Percentiles rank a stretch among this genome's conserved stretches.
phyloP scores from a whole-genome alignment of 768 basidiomycete species.

The Hericium alpestre region DNA sequence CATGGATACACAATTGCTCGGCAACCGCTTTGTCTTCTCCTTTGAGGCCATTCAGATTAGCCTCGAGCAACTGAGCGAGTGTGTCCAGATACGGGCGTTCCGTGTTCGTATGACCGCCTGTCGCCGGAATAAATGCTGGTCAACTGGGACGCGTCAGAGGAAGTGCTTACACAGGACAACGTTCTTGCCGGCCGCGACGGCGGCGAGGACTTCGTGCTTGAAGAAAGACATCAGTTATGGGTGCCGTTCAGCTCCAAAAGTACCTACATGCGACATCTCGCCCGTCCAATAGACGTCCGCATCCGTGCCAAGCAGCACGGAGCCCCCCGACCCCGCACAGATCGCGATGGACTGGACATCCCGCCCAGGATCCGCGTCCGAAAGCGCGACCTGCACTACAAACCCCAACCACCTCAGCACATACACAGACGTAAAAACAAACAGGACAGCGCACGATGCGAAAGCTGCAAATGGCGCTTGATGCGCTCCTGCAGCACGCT shows the following conservation, averaged over 20 bases:
- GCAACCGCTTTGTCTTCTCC: slow-evolving; percentile 18
- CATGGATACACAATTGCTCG: slow-evolving; percentile 42
- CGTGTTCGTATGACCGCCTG: slow-evolving; percentile 89
- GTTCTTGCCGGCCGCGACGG: slow-evolving; percentile 63
- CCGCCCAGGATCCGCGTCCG: too few species aligned
- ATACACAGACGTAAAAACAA: too few species aligned
- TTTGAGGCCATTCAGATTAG: slow-evolving; percentile 36
- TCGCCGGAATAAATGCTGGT: slow-evolving; percentile 1
- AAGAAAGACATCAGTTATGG: background rate
- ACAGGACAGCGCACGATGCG: slow-evolving; percentile 31
- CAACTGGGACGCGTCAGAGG: background rate
- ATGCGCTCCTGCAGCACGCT: slow-evolving; percentile 30
- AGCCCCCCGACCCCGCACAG: slow-evolving; percentile 85
- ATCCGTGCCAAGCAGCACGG: slow-evolving; percentile 54
- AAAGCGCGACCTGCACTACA: too few species aligned
- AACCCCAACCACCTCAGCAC: too few species aligned
- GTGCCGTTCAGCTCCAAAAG: too few species aligned
- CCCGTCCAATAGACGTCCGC: slow-evolving; percentile 91
- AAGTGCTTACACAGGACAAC: slow-evolving; percentile 69
- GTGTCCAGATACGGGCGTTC: slow-evolving; percentile 86
- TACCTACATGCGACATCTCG: slow-evolving; percentile 74
- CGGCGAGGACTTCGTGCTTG: slow-evolving; percentile 81
- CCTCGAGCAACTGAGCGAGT: slow-evolving; percentile 52
- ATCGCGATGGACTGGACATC: slow-evolving; percentile 60
- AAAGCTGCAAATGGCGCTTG: slow-evolving; percentile 17